Conservation (phyloP, 768 basidiomycete genomes). For the Hysterangium stoloniferum region DNA sequence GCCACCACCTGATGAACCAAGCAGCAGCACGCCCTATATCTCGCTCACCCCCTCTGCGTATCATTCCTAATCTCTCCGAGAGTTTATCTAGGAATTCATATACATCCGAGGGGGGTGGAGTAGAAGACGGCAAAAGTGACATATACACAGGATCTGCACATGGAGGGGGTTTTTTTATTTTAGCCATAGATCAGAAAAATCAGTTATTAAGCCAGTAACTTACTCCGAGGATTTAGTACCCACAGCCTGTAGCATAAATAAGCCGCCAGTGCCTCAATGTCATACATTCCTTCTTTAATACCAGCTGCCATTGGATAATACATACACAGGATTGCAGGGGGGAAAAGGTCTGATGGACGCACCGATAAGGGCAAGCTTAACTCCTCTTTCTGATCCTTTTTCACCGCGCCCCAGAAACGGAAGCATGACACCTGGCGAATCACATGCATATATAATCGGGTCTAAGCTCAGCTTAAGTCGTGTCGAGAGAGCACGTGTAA, state of each 20-base stretch:
- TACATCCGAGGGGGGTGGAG: constrained; percentile 52
- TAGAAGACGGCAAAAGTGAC: constrained; percentile 45
- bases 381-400: constrained; percentile 81
- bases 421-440: constrained; percentile 96
- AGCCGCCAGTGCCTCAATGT: constrained; percentile 72
- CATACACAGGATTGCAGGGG: constrained; percentile 15
- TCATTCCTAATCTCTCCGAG: constrained; percentile 72
- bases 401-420: constrained; percentile 86
- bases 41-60: constrained; percentile 64
- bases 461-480: constrained; percentile 76
- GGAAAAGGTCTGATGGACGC: constrained; percentile 26
- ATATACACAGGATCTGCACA: constrained; percentile 64
- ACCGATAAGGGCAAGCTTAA: constrained; percentile 93
- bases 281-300: constrained; percentile 89
- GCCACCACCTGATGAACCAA: constrained; percentile 87
- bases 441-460: constrained; percentile 86
- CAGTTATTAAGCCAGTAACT: constrained; percentile 24
- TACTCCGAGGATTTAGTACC: constrained; percentile 63
- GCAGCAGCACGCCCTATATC: constrained; percentile 66
- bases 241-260: constrained; percentile 86
- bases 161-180: neutral
- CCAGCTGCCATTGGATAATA: constrained; percentile 49
- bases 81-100: constrained; percentile 61
- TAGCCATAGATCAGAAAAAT: neutral
- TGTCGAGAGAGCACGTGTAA: constrained; percentile 84